A percentile compares a stretch with the other conserved stretches of the same genome.
Conservation (phyloP, 352 stramenopile genomes). For the Pythium vanterpoolii region DNA sequence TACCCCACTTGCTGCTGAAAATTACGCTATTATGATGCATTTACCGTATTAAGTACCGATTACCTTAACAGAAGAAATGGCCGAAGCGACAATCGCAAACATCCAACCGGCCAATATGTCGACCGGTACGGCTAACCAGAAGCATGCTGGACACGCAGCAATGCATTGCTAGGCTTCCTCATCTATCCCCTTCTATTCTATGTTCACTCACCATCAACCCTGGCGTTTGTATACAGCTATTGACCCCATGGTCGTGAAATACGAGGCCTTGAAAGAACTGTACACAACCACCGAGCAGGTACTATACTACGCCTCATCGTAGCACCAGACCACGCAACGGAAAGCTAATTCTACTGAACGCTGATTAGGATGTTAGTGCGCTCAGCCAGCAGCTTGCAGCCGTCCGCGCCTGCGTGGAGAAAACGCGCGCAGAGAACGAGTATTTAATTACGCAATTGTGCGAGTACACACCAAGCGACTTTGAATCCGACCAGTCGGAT, state of each 20-base stretch:
- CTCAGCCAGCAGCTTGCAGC: conserved; percentile 17
- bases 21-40: background rate
- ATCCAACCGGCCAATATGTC: background rate
- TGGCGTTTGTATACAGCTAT: background rate
- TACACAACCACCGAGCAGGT: conserved; percentile 26
- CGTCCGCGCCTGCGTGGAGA: conserved; percentile 20
- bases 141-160: background rate
- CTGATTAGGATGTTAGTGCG: conserved; percentile 24
- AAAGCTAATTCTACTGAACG: no score
- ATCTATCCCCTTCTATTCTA: background rate
- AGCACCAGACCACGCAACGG: no score
- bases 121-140: background rate
- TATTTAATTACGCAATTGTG: conserved; percentile 39
- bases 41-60: background rate
- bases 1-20: no score
- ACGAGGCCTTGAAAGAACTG: conserved; percentile 21
- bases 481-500: conserved; percentile 49
- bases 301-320: background rate
- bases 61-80: background rate
- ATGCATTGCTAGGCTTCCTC: background rate
- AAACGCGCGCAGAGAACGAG: conserved; percentile 34
- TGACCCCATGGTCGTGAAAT: conserved; percentile 15
- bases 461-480: conserved; percentile 38
- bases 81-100: background rate
- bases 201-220: background rate